These are phyloP conservation scores for Prasinococcaceae sp. DNA, from an alignment of 139 green algal genomes.

Conservation along the genomic window DNA sequence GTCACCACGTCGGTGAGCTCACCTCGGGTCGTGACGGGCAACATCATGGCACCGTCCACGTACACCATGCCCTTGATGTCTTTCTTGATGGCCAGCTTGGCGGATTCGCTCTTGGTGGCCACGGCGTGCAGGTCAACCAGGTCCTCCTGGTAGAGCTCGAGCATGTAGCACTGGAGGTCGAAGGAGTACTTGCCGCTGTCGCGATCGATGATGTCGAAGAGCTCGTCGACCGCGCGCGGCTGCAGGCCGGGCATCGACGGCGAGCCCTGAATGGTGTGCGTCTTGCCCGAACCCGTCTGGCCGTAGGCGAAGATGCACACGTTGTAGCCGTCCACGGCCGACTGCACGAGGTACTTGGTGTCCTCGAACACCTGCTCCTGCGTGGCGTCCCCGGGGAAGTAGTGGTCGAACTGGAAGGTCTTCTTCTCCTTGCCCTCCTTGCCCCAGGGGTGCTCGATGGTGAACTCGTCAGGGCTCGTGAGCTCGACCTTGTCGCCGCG, in stretches of 20 bases:
- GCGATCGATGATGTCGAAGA: conserved; percentile 64
- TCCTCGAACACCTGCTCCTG: conserved; percentile 92
- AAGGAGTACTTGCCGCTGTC: conserved; percentile 63
- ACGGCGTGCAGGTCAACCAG: conserved; percentile 57
- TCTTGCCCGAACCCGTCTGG: conserved; percentile 60
- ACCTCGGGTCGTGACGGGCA: conserved; percentile 21
- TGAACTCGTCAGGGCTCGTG: conserved; percentile 42
- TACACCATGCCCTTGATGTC: conserved; percentile 85
- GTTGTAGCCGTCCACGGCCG: conserved; percentile 80
- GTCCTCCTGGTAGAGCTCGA: conserved; percentile 88
- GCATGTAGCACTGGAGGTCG: conserved; percentile 64
- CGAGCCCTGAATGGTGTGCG: conserved; percentile 48
- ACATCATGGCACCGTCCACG: conserved; percentile 60
- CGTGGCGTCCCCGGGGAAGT: conserved; percentile 39
- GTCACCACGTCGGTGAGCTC: conserved; percentile 22
- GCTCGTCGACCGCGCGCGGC: conserved; percentile 66
- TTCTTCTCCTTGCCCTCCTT: conserved; percentile 75
- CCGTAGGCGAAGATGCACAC: conserved; percentile 74
- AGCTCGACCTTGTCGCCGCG: conserved; percentile 43
- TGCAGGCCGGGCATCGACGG: conserved; percentile 55
- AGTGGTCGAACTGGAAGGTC: conserved; percentile 79
- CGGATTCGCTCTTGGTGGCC: conserved; percentile 3
- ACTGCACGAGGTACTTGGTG: conserved; percentile 88
- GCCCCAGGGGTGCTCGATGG: conserved; percentile 63
- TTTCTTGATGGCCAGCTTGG: conserved; percentile 95